phyloP scores from a whole-genome alignment of 495 filamentous ascomycete species.

The Parathielavia hyrcaniae region DNA sequence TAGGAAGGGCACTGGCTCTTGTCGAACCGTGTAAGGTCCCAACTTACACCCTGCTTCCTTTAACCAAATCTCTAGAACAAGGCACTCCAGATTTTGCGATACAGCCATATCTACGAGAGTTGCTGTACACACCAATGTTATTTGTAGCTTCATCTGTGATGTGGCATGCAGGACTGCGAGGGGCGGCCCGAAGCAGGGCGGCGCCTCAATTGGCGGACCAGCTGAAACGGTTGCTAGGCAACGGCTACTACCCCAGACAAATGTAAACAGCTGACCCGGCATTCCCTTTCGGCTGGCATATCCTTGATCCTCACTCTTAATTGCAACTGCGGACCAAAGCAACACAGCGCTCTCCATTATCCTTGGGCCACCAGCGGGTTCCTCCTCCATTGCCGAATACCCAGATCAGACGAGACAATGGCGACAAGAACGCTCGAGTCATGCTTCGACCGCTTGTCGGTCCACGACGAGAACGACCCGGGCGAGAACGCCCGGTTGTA shows the following conservation, averaged over 20 bases:
- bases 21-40: too few relatives aligned
- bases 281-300: slow-evolving; percentile 6
- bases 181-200: neutral
- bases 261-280: neutral
- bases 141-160: neutral
- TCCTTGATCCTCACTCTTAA: slow-evolving; percentile 11
- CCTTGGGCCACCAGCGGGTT: neutral
- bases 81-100: too few relatives aligned
- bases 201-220: neutral
- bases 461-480: slow-evolving; percentile 72
- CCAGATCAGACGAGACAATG: slow-evolving; percentile 33
- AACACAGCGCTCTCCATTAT: neutral
- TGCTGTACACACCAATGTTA: too few relatives aligned
- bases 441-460: slow-evolving; percentile 74
- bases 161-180: neutral
- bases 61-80: too few relatives aligned
- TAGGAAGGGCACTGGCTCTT: too few relatives aligned
- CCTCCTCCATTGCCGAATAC: slow-evolving; percentile 3
- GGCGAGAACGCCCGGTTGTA: slow-evolving; percentile 44
- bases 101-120: too few relatives aligned
- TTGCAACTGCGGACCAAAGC: slow-evolving; percentile 4
- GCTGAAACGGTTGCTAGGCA: slow-evolving; percentile 24
- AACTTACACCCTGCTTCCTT: too few relatives aligned
- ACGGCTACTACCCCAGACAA: slow-evolving; percentile 9
- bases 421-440: slow-evolving; percentile 56